These are phyloP conservation scores for Rhodofomes roseus DNA, from an alignment of 1,284 basidiomycete genomes.

Conservation along the genomic window DNA sequence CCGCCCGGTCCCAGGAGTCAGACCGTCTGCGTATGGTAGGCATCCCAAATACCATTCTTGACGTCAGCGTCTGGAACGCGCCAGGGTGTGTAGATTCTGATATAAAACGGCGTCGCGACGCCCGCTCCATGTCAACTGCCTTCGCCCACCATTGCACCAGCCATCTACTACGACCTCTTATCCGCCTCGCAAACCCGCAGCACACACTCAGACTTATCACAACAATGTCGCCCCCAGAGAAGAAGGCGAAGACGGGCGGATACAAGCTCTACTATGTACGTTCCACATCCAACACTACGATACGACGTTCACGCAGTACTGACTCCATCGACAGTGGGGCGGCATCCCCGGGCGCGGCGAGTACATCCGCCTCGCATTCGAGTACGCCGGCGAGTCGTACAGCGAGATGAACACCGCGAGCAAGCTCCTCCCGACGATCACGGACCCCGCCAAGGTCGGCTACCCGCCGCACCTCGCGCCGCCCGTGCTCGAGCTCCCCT, in stretches of 20 bases:
- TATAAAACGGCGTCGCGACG: background rate
- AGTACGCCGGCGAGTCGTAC: constrained; percentile 36
- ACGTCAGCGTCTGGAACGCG: background rate
- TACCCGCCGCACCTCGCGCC: constrained; percentile 33
- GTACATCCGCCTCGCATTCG: constrained; percentile 43
- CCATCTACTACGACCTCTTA: background rate
- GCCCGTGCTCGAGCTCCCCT: constrained; percentile 34
- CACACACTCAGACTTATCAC: background rate
- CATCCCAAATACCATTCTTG: background rate
- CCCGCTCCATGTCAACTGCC: background rate
- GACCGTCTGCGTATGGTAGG: too few species aligned
- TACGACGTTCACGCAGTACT: background rate
- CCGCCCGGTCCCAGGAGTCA: background rate
- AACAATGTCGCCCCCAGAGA: constrained; percentile 20
- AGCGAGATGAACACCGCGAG: constrained; percentile 25
- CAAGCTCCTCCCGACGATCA: constrained; percentile 17
- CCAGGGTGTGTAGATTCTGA: background rate
- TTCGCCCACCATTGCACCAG: background rate
- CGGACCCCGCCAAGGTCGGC: constrained; percentile 16
- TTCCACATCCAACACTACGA: background rate
- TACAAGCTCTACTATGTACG: constrained; percentile 31
- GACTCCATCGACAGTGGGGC: constrained; percentile 24
- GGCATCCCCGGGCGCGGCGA: constrained; percentile 45
- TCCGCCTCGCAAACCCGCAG: background rate
- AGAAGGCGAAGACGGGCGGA: constrained; percentile 26